A percentile compares a stretch with the other conserved stretches of the same genome.
Evolutionary conservation across 495 filamentous ascomycete genomes (phyloP).

Genomic region (Penicillium bovifimosum): DNA sequence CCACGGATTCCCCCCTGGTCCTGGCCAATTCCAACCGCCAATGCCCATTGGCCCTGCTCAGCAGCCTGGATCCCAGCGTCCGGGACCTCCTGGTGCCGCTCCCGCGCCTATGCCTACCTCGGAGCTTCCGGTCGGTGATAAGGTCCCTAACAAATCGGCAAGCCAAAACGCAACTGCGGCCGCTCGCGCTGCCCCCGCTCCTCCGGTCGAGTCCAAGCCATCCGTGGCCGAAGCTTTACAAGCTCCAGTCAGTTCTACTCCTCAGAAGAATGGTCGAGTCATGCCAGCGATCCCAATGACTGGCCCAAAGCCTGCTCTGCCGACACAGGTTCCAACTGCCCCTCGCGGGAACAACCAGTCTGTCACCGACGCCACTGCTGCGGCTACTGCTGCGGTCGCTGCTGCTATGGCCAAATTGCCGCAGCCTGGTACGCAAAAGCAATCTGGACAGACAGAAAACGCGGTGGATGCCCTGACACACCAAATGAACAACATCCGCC

Average conservation of each 20-base stretch:
- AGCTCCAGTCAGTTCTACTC: slow-evolving; percentile 47
- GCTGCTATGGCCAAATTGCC: slow-evolving; percentile 82
- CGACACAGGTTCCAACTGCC: slow-evolving; percentile 28
- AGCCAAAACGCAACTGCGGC: slow-evolving; percentile 36
- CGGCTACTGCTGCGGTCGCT: slow-evolving; percentile 79
- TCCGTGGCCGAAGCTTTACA: slow-evolving; percentile 43
- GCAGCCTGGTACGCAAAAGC: slow-evolving; percentile 43
- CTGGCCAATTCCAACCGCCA: slow-evolving; percentile 53
- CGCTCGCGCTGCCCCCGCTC: slow-evolving; percentile 42
- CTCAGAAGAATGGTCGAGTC: slow-evolving; percentile 61
- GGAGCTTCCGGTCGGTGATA: slow-evolving; percentile 41
- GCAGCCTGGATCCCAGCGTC: slow-evolving; percentile 44
- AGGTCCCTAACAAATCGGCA: slow-evolving; percentile 30
- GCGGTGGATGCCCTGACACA: slow-evolving; percentile 73
- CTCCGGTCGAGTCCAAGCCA: slow-evolving; percentile 65
- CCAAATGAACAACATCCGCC: slow-evolving; percentile 83
- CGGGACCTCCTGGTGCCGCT: slow-evolving; percentile 25
- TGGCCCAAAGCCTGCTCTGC: slow-evolving; percentile 40
- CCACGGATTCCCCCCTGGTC: slow-evolving; percentile 67
- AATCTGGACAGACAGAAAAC: slow-evolving; percentile 37
- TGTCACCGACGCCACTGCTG: slow-evolving; percentile 70
- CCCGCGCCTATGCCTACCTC: slow-evolving; percentile 35
- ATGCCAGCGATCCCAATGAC: slow-evolving; percentile 61
- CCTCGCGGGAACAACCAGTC: slow-evolving; percentile 30
- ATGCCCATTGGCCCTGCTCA: slow-evolving; percentile 48